These are phyloP conservation scores for Setomelanomma holmii DNA, from an alignment of 2,329 filamentous ascomycete genomes.

Conservation along the genomic window DNA sequence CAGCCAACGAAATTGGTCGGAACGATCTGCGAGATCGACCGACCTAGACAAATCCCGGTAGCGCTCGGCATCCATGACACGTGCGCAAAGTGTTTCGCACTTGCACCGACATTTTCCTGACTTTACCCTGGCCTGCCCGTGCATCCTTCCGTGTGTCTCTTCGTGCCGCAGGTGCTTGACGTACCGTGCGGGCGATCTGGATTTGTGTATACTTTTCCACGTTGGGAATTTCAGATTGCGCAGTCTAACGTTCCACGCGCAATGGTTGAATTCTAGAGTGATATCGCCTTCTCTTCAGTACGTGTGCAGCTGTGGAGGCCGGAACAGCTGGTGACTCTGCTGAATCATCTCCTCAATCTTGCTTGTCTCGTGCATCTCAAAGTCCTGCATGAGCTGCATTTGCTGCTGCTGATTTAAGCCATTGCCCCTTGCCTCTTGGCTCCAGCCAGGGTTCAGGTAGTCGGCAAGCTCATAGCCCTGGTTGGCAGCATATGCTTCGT, in stretches of 20 bases:
- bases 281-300: slow-evolving; percentile 26
- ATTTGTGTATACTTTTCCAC: neutral
- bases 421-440: slow-evolving; percentile 42
- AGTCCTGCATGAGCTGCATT: slow-evolving; percentile 78
- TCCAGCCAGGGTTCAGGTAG: slow-evolving; percentile 67
- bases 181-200: no score
- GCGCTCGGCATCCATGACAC: neutral
- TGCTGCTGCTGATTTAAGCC: slow-evolving; percentile 81
- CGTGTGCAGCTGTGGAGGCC: slow-evolving; percentile 35
- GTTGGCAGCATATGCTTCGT: slow-evolving; percentile 44
- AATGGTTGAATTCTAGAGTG: neutral
- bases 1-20: neutral
- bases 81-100: neutral
- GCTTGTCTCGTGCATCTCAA: slow-evolving; percentile 64
- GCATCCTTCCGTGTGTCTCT: no score
- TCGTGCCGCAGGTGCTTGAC: no score
- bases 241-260: no score
- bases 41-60: neutral
- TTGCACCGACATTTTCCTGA: no score
- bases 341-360: slow-evolving; percentile 52
- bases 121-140: no score
- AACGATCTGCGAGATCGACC: slow-evolving; percentile 13
- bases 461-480: slow-evolving; percentile 47
- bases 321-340: slow-evolving; percentile 49
- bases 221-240: no score